These are phyloP conservation scores for Solidago caesia DNA, from an alignment of 129 eudicot genomes.

Conservation along the genomic window DNA sequence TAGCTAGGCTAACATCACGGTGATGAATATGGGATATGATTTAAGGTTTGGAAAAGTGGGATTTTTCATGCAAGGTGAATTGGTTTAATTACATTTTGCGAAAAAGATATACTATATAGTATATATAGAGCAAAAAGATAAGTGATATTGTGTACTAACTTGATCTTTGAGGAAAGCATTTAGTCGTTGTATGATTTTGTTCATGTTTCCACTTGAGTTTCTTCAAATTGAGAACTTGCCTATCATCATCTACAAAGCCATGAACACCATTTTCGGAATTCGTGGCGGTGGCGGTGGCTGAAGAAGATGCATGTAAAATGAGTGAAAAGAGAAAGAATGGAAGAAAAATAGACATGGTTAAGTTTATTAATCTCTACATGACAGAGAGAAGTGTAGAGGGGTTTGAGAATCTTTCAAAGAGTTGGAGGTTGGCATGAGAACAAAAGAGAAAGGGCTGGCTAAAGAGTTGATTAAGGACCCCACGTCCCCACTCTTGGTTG, in stretches of 20 bases:
- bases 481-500: constrained; percentile 76
- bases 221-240: constrained; percentile 49
- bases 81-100: background rate
- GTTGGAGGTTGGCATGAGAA: constrained; percentile 79
- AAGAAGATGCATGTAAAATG: constrained; percentile 21
- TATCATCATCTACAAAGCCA: constrained; percentile 19
- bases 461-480: constrained; percentile 39
- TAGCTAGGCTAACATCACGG: too few relatives aligned
- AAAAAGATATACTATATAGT: background rate
- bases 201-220: constrained; percentile 39
- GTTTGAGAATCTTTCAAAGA: constrained; percentile 49
- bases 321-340: constrained; percentile 32
- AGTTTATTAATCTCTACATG: background rate
- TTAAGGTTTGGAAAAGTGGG: constrained; percentile 2
- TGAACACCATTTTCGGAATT: constrained; percentile 10
- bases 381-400: background rate
- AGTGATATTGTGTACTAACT: constrained; percentile 47
- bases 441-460: constrained; percentile 78
- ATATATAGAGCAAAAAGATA: background rate
- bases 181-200: constrained; percentile 14
- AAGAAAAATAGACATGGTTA: constrained; percentile 23
- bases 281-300: constrained; percentile 6
- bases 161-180: constrained; percentile 57
- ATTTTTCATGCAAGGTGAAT: background rate
- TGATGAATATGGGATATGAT: background rate